Evolutionary conservation across 2,329 filamentous ascomycete genomes (phyloP), one percentile per base, ranked within the genome.

Genomic region (Talaromyces sp.): DNA sequence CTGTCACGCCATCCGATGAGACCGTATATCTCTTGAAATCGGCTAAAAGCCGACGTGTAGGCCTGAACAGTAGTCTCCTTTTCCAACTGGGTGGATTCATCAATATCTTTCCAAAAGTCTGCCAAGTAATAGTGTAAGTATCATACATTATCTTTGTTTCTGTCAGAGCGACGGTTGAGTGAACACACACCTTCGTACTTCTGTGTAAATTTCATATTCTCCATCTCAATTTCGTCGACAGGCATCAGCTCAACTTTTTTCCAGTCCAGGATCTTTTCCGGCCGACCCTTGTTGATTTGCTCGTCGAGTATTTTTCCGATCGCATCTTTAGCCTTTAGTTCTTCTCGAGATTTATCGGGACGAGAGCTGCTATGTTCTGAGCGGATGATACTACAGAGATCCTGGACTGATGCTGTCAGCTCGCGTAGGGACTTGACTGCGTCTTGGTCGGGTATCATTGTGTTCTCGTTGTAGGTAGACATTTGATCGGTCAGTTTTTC

Each of bases 81-180:
- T 46, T 60, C 58, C 9, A 13, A 49, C 35, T 35, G 13, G n/a
- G 49, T 60, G 6, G 58, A 60, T 53, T 56, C 43, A 53, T 60
- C 58, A 60, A 27, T n/a, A 14, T 57, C 35, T 54, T 60, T 60
- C 54, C 54, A 60, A 14, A 56, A 53, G 7, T 46, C 46, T 60
- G 24, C 24, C 43, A 46, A 7, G 31, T 32, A 32, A 32, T 32
- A 32, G 29, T 32, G 31, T 32, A 32, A 32, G 31, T 32, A 32
- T 8, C 29, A 29, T 32, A 32, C 31, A 11, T 32, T 11, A 11
- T 32, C 29, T 29, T 29, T 29, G 7, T 29, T 29, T 29, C 29
- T 32, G 31, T 32, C 10, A 32, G 10, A 32, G 31, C 1, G 31
- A 11, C 31, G 10, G 10, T 32, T 32, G 9, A 2, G 10, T 32